These are phyloP conservation scores for Trichophyton benhamiae DNA, from an alignment of 2,329 filamentous ascomycete species.

Conservation along the genomic window DNA sequence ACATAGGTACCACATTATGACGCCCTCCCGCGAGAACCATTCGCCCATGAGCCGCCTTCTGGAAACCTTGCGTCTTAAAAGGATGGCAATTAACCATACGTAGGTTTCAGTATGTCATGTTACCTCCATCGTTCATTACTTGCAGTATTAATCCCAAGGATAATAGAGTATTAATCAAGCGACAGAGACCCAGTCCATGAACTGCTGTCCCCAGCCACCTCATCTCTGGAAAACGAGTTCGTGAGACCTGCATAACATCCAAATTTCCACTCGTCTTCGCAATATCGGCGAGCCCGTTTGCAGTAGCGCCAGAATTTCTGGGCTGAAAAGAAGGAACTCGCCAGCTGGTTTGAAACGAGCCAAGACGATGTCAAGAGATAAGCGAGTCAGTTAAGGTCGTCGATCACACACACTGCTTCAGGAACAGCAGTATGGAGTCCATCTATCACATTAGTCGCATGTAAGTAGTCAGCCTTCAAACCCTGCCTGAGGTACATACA, in stretches of 20 bases:
- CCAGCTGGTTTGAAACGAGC: not conserved
- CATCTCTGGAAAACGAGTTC: not conserved
- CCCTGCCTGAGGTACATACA: not conserved
- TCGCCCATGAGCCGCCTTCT: not conserved
- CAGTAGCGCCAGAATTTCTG: not conserved
- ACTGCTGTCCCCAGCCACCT: not conserved
- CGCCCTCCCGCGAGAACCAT: not conserved
- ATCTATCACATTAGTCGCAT: not conserved
- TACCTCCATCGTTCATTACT: slow-evolving; percentile 3
- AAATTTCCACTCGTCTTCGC: not conserved
- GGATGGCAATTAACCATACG: not conserved
- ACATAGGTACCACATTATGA: not conserved
- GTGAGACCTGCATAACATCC: slow-evolving; percentile 3
- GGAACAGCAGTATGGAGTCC: not conserved
- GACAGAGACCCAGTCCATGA: not conserved
- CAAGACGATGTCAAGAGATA: slow-evolving; percentile 1
- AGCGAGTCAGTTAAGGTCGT: slow-evolving; percentile 4
- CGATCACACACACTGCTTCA: not conserved
- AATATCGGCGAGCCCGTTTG: not conserved
- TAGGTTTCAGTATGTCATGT: slow-evolving; percentile 1
- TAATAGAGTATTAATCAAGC: slow-evolving; percentile 1
- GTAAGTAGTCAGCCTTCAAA: not conserved
- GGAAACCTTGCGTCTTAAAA: not conserved
- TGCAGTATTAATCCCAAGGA: slow-evolving; percentile 1
- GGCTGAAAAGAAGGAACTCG: not conserved